Evolutionary conservation across 2,329 filamentous ascomycete species (phyloP), one percentile per base, ranked within the genome.

Genomic region (Xylaria sp.): DNA sequence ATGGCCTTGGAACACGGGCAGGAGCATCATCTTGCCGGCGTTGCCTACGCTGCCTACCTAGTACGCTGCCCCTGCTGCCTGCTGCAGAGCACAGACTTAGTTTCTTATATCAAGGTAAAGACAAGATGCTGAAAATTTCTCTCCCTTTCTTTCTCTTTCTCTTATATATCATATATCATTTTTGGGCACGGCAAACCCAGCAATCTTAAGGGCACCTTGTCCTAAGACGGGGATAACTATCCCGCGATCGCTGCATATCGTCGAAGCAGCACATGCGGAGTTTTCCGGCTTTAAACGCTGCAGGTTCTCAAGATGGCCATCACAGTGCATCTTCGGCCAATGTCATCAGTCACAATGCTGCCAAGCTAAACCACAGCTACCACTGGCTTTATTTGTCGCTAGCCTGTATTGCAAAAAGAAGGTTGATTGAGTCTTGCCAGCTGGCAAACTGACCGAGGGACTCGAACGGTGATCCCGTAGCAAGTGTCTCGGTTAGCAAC

Each of bases 401-500:
- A 84, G 85, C 0, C 75, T 87, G 1, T 66, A 79, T 10, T 86
- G 86, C n/a, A 78, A 82, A 1, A 79, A 80, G 3, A 79, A 80
- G 3, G 82, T 87, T 0, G 75, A 35, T 35, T 35, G 32, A 81
- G 4, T 78, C 79, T 0, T 74, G 73, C 9, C 80, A 84, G 66
- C 86, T 84, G 84, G 75, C 87, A 29, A 69, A 74, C 0, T 76
- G 81, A 0, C 75, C 87, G 6, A 78, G 83, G 2, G 78, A 70
- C 2, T 85, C 83, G 0, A 79, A 85, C 57, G 77, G 79, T 0
- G 82, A 86, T 59, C 81, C 84, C 0, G 69, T 78, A 5, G 75
- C 71, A 18, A 88, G 88, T 70, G 85, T 86, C 12, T 81, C 84
- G 0, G 80, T 86, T 70, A 87, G 87, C 74, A 78, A 88, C 74